Evolutionary conservation across 345 rosid species (phyloP), one percentile per base, ranked within the genome.

Genomic region (Barbarea vulgaris): DNA sequence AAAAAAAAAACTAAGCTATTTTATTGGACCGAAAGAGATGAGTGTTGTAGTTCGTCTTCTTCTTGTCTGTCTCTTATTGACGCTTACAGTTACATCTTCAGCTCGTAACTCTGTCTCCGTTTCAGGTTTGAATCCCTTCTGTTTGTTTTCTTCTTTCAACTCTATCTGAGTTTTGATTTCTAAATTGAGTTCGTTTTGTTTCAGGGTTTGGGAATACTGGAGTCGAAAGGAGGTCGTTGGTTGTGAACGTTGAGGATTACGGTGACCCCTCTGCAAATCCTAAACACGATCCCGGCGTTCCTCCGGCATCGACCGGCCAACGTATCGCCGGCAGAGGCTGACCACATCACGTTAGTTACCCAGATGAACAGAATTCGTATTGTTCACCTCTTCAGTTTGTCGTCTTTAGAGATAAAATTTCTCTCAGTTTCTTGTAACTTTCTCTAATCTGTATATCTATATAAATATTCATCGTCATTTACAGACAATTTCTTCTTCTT

Each of bases 181-280:
- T 71, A 37, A 37, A 59, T 60, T 66, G 64, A 19, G 41, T 31
- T 52, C 7, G 5, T 22, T 58, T 59, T 62, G 17, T 47, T 50
- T 24, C n/a, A 78, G 81, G 69, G 2, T 30, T 72, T 39, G 70
- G 14, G 27, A 59, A 66, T 54, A 24, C 17, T 57, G 64, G 27
- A 67, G 14, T 10, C 22, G 65, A 33, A 25, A 67, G 58, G 33
- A 78, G 69, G 53, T 59, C 34, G 21, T 57, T 72, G 74, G 33
- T 33, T 42, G 81, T 51, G 64, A 72, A 22, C 51, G 73, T 67
- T 15, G 64, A 67, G 18, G 81, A 78, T 31, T 78, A 78, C 31
- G 30, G 52, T 72, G 73, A 78, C 57, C 81, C 81, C 0, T 78
- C 81, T 42, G 81, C 81, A 13, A 78, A 78, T 53, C 81, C 81